A percentile compares a stretch with the other conserved stretches of the same genome.
Conservation (phyloP, 805 yeast genomes). For the Danielia reshetovae region DNA sequence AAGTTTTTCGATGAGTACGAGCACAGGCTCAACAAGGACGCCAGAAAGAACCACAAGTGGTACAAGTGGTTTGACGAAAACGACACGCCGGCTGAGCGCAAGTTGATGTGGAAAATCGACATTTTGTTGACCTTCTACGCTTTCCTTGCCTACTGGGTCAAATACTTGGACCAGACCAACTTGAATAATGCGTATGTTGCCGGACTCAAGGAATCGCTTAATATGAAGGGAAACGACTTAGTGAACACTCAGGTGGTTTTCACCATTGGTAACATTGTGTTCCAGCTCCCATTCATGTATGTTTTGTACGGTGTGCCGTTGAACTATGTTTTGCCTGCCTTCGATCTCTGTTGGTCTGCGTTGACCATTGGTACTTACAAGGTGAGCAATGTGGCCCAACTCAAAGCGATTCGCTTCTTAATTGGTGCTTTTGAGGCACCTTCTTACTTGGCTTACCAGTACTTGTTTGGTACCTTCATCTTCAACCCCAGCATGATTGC, state of each 20-base stretch:
- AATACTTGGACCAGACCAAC: conserved; percentile 22
- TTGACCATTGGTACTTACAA: conserved; percentile 20
- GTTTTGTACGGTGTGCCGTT: conserved; percentile 21
- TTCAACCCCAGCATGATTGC: conserved; percentile 23
- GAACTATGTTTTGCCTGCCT: conserved; percentile 17
- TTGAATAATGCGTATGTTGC: conserved; percentile 25
- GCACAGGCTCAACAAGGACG: conserved; percentile 19
- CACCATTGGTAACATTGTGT: conserved; percentile 22
- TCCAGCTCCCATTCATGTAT: conserved; percentile 24
- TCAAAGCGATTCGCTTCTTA: conserved; percentile 24
- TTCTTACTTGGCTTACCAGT: conserved; percentile 25
- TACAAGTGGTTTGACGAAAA: conserved; percentile 27
- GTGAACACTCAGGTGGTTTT: conserved; percentile 24
- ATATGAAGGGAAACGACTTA: conserved; percentile 27
- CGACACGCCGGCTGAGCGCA: conserved; percentile 27
- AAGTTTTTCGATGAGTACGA: conserved; percentile 39
- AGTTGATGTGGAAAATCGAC: conserved; percentile 28
- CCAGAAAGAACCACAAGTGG: conserved; percentile 19
- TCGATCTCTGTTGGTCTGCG: conserved; percentile 21
- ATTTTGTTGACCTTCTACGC: conserved; percentile 23
- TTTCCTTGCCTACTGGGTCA: conserved; percentile 32
- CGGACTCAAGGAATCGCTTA: conserved; percentile 20
- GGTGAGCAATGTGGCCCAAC: conserved; percentile 15
- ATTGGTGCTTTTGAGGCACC: conserved; percentile 25
- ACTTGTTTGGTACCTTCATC: conserved; percentile 21